Evolutionary conservation across 2,329 filamentous ascomycete species (phyloP), one percentile per base, ranked within the genome.

Genomic region (Sporothrix variecibatus): DNA sequence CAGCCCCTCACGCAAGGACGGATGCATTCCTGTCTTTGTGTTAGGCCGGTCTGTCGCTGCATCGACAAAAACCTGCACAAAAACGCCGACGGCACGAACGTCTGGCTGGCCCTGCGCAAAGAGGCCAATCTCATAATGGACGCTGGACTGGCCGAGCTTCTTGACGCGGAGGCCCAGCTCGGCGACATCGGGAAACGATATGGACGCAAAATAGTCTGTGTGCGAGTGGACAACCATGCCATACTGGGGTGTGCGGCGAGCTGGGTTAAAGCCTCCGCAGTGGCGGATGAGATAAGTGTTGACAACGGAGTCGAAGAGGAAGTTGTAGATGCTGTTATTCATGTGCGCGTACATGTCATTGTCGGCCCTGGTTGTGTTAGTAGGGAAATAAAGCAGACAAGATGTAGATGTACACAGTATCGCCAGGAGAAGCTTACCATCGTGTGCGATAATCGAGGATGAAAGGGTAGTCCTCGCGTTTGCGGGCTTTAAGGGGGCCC

Each of bases 311-410:
- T 98, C 95, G 82, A 97, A 91, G 87, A 97, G 87, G 76, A 93
- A 92, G 79, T 93, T 93, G 83, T 97, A 97, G 72, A 96, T 87
- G 56, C 91, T 93, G 81, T 97, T 97, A 84, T 97, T 97, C 86
- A 97, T 90, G 81, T 98, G 95, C 75, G 93, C 88, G 82, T 96
- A 97, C 93, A 97, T 96, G 84, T 97, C 94, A 81, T 97, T 97
- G 83, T 97, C 94, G 81, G 90, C 91, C 94, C 94, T 95, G 75
- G 0, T 3, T n/a, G 9, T 38, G 64, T 58, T 26, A 60, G 34
- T 20, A 3, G 23, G 17, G 12, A 53, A 15, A 20, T 43, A 38
- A 3, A 28, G 20, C 28, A 20, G 34, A 8, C 34, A n/a, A n/a
- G n/a, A n/a, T n/a, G n/a, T n/a, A n/a, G n/a, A n/a, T n/a, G n/a